Conservation (phyloP, 768 basidiomycete genomes). For the Tremella yokohamensis region DNA sequence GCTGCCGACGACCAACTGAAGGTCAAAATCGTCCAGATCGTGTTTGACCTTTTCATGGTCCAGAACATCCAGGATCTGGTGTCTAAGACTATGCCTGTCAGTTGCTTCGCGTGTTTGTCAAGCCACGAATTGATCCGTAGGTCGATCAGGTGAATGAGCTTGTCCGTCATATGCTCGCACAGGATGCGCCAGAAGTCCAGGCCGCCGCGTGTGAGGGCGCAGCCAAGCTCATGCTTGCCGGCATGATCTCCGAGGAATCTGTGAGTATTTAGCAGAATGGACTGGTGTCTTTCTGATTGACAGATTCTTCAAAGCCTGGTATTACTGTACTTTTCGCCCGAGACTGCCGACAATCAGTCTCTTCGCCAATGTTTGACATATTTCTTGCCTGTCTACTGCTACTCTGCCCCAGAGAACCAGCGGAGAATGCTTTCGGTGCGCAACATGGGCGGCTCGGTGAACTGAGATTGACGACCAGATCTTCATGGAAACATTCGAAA, state of each 20-base stretch:
- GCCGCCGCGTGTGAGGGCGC: slow-evolving; percentile 73
- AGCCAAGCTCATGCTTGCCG: slow-evolving; percentile 77
- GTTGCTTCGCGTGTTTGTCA: neutral
- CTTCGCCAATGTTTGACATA: slow-evolving; percentile 79
- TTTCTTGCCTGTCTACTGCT: slow-evolving; percentile 83
- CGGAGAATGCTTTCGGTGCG: slow-evolving; percentile 64
- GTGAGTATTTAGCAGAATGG: slow-evolving; percentile 53
- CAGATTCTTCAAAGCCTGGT: slow-evolving; percentile 59
- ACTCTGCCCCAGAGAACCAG: slow-evolving; percentile 73
- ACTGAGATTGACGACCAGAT: slow-evolving; percentile 55
- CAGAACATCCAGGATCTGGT: slow-evolving; percentile 61
- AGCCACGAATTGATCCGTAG: slow-evolving; percentile 10
- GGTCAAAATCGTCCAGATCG: slow-evolving; percentile 67
- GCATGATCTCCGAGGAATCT: slow-evolving; percentile 67
- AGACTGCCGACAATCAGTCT: slow-evolving; percentile 74
- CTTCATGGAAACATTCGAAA: slow-evolving; percentile 65
- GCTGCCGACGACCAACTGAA: slow-evolving; percentile 64
- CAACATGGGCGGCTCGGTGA: neutral
- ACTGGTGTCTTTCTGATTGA: neutral
- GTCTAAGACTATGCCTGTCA: slow-evolving; percentile 43
- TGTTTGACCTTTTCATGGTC: slow-evolving; percentile 84
- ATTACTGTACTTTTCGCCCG: slow-evolving; percentile 70
- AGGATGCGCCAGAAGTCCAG: slow-evolving; percentile 62
- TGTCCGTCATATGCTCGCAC: slow-evolving; percentile 60
- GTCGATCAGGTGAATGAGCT: slow-evolving; percentile 66